Percentiles rank a stretch among this genome's conserved stretches.
Evolutionary conservation across 805 yeast genomes (phyloP).

Genomic region (Candida alai): DNA sequence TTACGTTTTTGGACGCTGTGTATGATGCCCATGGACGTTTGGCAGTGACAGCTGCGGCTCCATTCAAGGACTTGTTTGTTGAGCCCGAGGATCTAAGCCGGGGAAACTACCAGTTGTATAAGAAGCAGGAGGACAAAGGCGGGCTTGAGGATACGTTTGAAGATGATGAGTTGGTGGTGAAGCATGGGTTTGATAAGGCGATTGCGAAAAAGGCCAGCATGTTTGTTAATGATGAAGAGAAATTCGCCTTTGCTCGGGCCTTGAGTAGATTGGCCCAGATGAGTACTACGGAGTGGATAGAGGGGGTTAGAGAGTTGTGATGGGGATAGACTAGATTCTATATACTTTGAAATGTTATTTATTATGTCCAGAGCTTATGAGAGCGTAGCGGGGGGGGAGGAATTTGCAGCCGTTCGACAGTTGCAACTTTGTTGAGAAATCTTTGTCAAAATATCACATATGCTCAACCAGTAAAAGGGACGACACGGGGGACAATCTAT

Average conservation of each 20-base stretch:
- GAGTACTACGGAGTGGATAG: conserved; percentile 93
- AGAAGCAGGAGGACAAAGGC: conserved; percentile 33
- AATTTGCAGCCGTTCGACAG: no score
- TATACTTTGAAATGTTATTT: no score
- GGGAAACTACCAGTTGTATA: conserved; percentile 43
- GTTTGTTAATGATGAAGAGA: conserved; percentile 91
- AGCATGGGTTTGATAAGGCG: conserved; percentile 73
- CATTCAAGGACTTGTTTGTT: conserved; percentile 79
- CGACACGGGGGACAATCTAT: no score
- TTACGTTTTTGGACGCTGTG: conserved; percentile 92
- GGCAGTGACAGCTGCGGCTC: conserved; percentile 86
- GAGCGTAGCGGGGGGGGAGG: no score
- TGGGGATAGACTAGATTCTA: no score
- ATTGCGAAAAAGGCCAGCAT: conserved; percentile 67
- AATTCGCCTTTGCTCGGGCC: conserved; percentile 95
- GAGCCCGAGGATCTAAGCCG: conserved; percentile 64
- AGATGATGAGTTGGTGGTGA: conserved; percentile 60
- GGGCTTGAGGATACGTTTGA: conserved; percentile 40
- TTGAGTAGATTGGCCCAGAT: conserved; percentile 86
- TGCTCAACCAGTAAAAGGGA: no score
- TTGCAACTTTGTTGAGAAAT: no score
- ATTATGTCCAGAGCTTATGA: no score
- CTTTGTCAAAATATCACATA: no score
- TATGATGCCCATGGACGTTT: conserved; percentile 86
- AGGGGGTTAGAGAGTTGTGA: conserved; percentile 27